Base-by-base conservation (phyloP, 495 filamentous ascomycete genomes). In the Neurospora sp. region DNA sequence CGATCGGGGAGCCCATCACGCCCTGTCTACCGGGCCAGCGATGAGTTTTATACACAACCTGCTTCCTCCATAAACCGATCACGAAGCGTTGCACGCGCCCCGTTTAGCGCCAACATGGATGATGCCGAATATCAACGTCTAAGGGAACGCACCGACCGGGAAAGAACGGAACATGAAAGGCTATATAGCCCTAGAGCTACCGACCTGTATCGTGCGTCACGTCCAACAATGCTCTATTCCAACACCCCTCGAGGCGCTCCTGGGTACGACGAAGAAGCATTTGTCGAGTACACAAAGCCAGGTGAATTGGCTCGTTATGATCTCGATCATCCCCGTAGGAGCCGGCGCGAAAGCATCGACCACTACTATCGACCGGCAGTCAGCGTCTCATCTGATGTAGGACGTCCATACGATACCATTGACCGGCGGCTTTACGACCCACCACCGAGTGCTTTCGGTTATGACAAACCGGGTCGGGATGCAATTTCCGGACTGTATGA, bases 291-390 rank as follows among this genome's bases (percentile, higher is more conserved):
- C 75, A 93, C 91, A 5, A 91, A 88, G 37, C 88, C 90, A 10
- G 85, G 88, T 75, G 91, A 93, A 74, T 83, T 92, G 70, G 91
- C 89, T 41, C 86, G 91, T 49, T 89, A 89, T 66, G 91, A 93
- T 74, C 76, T 88, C 72, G 89, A 81, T 79, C 84, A 81, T 46
- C 85, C 80, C n/a, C 74, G 73, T 16, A 80, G 80, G 70, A 82
- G 84, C 70, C 83, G 81, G 46, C 85, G 87, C 18, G 85, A 87
- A 16, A 89, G 87, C 74, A 78, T 85, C 62, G 86, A 89, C 44
- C 82, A 84, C 8, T 88, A 90, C 69, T 87, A 90, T 75, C 91
- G 91, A 16, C 82, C 88, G 35, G 93, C 89, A 72, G 87, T 93
- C 80, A 87, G 88, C 69, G 85, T 88, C 42, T 86, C 87, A 42